These are phyloP conservation scores for Petunia hybrid DNA, from an alignment of 305 asterid genomes.

Conservation along the genomic window DNA sequence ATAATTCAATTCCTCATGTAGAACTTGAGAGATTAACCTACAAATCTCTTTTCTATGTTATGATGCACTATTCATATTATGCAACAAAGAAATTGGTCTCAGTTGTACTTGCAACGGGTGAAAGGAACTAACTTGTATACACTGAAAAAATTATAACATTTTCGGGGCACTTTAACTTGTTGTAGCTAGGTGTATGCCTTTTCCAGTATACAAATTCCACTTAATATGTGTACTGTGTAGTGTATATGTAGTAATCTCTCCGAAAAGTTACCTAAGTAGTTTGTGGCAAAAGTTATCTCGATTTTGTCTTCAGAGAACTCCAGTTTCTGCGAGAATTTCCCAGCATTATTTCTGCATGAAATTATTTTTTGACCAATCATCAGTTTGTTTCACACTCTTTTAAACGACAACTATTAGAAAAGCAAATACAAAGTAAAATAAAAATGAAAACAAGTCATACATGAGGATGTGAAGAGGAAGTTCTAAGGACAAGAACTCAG, in stretches of 20 bases:
- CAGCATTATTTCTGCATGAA: slow-evolving; percentile 91
- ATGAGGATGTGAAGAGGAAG: slow-evolving; percentile 89
- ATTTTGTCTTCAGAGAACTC: slow-evolving; percentile 93
- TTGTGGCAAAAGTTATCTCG: slow-evolving; percentile 98
- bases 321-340: slow-evolving; percentile 85
- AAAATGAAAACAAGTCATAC: slow-evolving; percentile 47
- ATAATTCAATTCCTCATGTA: background rate
- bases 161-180: no score
- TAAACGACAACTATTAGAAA: background rate
- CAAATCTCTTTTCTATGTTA: no score
- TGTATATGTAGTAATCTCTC: no score
- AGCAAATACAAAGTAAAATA: slow-evolving; percentile 12
- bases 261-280: slow-evolving; percentile 70
- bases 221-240: no score
- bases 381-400: background rate
- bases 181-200: no score
- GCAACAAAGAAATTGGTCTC: no score
- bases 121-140: no score
- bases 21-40: no score
- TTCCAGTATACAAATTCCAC: no score
- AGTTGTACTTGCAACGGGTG: no score
- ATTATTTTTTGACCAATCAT: slow-evolving; percentile 20
- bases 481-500: slow-evolving; percentile 77
- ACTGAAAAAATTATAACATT: no score
- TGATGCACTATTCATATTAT: background rate